These are phyloP conservation scores for Madurella mycetomatis DNA, from an alignment of 2,329 filamentous ascomycete genomes.

Conservation along the genomic window DNA sequence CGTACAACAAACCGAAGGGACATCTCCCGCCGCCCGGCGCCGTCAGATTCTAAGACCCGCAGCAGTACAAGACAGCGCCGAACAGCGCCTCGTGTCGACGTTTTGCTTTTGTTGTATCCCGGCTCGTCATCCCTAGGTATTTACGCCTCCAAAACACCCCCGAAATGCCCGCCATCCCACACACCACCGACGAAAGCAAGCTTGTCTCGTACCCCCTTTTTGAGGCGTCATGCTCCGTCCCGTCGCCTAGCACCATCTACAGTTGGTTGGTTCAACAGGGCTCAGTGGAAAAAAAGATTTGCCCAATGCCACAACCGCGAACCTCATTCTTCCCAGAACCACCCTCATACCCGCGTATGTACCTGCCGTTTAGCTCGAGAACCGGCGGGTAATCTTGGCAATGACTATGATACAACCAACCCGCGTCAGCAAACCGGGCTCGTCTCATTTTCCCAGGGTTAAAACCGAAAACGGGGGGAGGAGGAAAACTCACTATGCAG, in stretches of 20 bases:
- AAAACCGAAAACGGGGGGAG: not conserved
- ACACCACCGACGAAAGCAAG: not conserved
- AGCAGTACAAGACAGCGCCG: not conserved
- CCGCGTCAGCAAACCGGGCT: not conserved
- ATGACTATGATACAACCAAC: constrained; percentile 61
- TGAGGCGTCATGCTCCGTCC: not conserved
- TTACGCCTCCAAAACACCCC: not conserved
- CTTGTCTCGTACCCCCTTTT: not conserved
- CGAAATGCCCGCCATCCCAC: not conserved
- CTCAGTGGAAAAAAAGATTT: too few relatives aligned
- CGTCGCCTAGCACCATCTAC: too few relatives aligned
- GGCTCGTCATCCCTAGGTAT: constrained; percentile 7
- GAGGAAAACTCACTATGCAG: constrained; percentile 75
- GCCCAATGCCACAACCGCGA: too few relatives aligned
- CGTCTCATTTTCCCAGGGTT: not conserved
- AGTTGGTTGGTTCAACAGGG: too few relatives aligned
- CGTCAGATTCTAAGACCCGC: not conserved
- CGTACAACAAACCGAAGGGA: not conserved
- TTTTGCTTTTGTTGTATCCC: constrained; percentile 9
- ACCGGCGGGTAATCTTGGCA: constrained; percentile 88
- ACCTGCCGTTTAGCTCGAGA: constrained; percentile 54
- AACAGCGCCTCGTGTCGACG: not conserved
- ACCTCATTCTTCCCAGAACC: too few relatives aligned
- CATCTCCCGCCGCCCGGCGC: not conserved
- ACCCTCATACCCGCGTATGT: not conserved